Conservation (phyloP, 148 eudicot species). For the Rhododendron molle region DNA sequence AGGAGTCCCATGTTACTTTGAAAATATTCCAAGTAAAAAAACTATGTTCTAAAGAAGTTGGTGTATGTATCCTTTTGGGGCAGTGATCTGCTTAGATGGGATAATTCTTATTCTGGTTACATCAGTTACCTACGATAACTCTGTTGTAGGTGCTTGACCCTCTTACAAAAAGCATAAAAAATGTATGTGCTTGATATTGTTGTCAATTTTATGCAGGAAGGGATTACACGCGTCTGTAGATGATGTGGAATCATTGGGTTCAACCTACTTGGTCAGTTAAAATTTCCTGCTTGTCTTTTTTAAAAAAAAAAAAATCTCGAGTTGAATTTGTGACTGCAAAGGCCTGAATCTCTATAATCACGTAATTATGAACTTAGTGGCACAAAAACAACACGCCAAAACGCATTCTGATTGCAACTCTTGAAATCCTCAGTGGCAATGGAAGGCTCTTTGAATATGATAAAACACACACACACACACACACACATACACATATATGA, state of each 20-base stretch:
- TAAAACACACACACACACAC: neutral
- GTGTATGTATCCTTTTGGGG: neutral
- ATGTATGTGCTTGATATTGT: neutral
- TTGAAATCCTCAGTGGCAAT: neutral
- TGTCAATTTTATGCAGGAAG: constrained; percentile 29
- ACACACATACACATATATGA: neutral
- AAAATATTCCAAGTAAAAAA: neutral
- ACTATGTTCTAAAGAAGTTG: neutral
- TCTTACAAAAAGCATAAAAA: neutral
- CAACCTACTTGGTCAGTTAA: constrained; percentile 40
- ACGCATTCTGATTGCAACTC: neutral
- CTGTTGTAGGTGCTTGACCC: neutral
- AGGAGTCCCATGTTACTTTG: neutral
- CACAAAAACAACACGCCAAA: neutral
- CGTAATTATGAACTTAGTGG: neutral
- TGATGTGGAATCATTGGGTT: constrained; percentile 34
- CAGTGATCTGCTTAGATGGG: neutral
- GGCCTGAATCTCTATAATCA: neutral
- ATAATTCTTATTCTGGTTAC: neutral
- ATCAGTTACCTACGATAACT: neutral
- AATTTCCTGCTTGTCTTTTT: neutral
- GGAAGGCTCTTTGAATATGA: neutral
- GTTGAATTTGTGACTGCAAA: neutral
- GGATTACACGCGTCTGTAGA: constrained; percentile 34
- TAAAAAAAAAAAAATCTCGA: no score